A percentile compares a stretch with the other conserved stretches of the same genome.
Evolutionary conservation across 1,284 basidiomycete genomes (phyloP).

Genomic region (Sanguinoderma infundibulare): DNA sequence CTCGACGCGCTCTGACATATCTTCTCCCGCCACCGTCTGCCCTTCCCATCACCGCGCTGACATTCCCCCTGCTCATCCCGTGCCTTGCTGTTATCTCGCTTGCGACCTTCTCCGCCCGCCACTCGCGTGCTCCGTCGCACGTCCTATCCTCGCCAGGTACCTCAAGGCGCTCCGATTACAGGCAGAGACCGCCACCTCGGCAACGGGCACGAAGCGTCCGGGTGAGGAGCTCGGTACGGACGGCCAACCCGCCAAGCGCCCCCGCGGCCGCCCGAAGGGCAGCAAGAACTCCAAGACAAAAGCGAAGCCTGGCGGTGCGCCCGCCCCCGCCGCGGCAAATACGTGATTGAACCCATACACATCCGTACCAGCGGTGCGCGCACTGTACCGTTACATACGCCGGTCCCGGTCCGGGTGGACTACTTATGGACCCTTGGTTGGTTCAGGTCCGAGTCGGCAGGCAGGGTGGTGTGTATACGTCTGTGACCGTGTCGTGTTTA

Average conservation of each 20-base stretch:
- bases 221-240: slow-evolving; percentile 35
- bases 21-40: neutral
- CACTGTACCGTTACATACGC: no score
- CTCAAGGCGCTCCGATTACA: slow-evolving; percentile 43
- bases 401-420: no score
- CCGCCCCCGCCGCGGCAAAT: slow-evolving; percentile 3
- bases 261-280: slow-evolving; percentile 49
- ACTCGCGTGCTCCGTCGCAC: neutral
- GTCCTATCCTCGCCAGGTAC: slow-evolving; percentile 32
- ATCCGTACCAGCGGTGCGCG: no score
- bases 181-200: slow-evolving; percentile 26
- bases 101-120: no score
- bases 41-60: neutral
- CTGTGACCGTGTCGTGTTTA: no score
- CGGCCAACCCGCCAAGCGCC: slow-evolving; percentile 42
- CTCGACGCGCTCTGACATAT: slow-evolving; percentile 1
- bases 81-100: no score
- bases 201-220: slow-evolving; percentile 32
- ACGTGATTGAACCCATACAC: neutral
- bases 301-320: slow-evolving; percentile 13
- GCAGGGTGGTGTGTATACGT: no score
- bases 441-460: no score
- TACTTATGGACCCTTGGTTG: no score
- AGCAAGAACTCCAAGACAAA: slow-evolving; percentile 45
- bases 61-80: no score